Evolutionary conservation across 768 basidiomycete species (phyloP).

Genomic region (Mycena albidolilacea): DNA sequence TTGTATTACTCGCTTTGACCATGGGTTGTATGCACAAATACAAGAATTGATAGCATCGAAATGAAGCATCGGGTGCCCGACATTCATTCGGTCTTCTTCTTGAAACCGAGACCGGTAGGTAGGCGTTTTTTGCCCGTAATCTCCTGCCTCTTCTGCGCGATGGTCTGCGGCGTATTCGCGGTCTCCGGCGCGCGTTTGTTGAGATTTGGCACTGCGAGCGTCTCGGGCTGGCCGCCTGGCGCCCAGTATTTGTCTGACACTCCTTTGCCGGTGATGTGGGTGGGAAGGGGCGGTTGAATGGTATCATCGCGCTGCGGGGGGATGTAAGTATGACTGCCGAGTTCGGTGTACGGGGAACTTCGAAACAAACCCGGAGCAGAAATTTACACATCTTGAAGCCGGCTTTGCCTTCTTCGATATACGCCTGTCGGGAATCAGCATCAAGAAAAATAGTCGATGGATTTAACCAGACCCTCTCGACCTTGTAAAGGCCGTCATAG

Average conservation of each 20-base stretch:
- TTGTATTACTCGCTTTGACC: constrained; percentile 9
- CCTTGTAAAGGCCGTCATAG: constrained; percentile 39
- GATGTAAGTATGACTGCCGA: background rate
- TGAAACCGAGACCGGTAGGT: constrained; percentile 10
- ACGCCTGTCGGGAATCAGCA: constrained; percentile 18
- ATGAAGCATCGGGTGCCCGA: background rate
- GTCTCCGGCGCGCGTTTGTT: background rate
- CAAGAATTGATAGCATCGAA: too few relatives aligned
- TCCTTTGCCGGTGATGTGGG: constrained; percentile 26
- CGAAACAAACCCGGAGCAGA: constrained; percentile 19
- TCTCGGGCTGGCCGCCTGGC: constrained; percentile 22
- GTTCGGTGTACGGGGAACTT: too few relatives aligned
- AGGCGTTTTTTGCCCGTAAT: constrained; percentile 20
- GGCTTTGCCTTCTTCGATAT: constrained; percentile 32
- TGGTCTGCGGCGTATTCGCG: background rate
- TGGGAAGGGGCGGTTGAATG: constrained; percentile 22
- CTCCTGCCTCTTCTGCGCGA: constrained; percentile 10
- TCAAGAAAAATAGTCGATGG: background rate
- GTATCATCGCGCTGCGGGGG: constrained; percentile 6
- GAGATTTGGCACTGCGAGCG: constrained; percentile 7
- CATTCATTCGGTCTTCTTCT: background rate
- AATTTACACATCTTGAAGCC: constrained; percentile 42
- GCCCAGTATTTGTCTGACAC: constrained; percentile 26
- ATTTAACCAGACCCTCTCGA: constrained; percentile 4
- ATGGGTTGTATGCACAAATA: too few relatives aligned